Evolutionary conservation across 1,284 basidiomycete genomes (phyloP).

Genomic region (Fomitopsis pinicola): DNA sequence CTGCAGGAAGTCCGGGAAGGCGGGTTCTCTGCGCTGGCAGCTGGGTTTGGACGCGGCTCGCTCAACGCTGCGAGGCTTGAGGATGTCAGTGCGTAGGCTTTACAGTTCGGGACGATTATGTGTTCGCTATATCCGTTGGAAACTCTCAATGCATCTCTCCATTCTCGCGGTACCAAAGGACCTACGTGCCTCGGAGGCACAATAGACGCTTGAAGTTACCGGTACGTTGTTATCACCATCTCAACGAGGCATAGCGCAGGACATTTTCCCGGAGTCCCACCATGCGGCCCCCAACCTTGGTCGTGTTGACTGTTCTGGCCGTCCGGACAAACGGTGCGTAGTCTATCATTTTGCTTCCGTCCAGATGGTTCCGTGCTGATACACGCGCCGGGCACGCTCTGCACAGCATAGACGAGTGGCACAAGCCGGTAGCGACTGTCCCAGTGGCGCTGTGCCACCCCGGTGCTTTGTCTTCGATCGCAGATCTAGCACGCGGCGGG

Average conservation of each 20-base stretch:
- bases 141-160: too few relatives aligned
- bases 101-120: not conserved
- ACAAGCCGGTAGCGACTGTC: not conserved
- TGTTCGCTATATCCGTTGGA: not conserved
- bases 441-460: too few relatives aligned
- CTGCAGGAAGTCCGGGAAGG: slow-evolving; percentile 79
- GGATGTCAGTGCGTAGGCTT: slow-evolving; percentile 13
- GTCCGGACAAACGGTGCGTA: not conserved
- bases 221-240: not conserved
- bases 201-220: too few relatives aligned
- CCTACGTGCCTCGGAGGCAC: too few relatives aligned
- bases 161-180: too few relatives aligned
- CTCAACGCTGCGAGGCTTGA: slow-evolving; percentile 40
- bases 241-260: not conserved
- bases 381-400: not conserved
- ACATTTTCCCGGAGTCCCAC: not conserved
- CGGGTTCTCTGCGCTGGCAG: slow-evolving; percentile 79
- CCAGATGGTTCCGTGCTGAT: not conserved
- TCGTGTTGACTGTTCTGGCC: not conserved
- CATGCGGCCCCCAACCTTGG: not conserved
- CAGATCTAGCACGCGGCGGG: not conserved
- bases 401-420: not conserved
- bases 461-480: not conserved
- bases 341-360: not conserved
- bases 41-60: slow-evolving; percentile 75